These are phyloP conservation scores for Aureobasidium musti DNA, from an alignment of 2,329 filamentous ascomycete genomes.

Conservation along the genomic window DNA sequence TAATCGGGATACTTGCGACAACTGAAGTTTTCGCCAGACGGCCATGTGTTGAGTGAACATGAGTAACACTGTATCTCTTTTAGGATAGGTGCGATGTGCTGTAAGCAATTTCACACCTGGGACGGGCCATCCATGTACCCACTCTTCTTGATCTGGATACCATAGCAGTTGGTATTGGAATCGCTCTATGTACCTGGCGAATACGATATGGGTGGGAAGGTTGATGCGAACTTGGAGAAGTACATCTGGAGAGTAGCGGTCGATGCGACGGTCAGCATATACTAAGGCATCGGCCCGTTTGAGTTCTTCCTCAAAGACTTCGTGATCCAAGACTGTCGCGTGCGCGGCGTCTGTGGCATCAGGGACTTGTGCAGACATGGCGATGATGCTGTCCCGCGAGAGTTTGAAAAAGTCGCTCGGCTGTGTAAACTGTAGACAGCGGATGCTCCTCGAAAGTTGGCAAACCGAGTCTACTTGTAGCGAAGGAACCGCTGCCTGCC, in stretches of 20 bases:
- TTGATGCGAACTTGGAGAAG: not conserved
- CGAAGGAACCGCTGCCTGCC: not conserved
- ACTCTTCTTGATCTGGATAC: not conserved
- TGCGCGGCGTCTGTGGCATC: not conserved
- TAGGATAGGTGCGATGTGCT: not conserved
- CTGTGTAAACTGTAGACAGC: not conserved
- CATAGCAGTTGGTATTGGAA: not conserved
- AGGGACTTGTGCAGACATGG: not conserved
- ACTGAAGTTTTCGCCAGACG: not conserved
- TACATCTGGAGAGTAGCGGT: not conserved
- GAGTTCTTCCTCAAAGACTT: not conserved
- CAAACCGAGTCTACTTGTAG: not conserved
- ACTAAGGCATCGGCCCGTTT: too few relatives aligned
- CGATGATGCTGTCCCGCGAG: not conserved
- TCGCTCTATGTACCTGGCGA: not conserved
- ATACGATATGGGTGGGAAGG: not conserved
- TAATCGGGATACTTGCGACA: not conserved
- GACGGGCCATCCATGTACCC: too few relatives aligned
- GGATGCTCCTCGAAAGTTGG: not conserved
- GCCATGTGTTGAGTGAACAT: not conserved
- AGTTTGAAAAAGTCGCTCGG: not conserved
- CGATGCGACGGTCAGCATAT: not conserved
- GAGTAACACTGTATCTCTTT: not conserved
- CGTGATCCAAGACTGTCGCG: not conserved
- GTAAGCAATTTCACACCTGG: not conserved